Conservation (phyloP, 495 filamentous ascomycete genomes). For the Daldinia decipiens region DNA sequence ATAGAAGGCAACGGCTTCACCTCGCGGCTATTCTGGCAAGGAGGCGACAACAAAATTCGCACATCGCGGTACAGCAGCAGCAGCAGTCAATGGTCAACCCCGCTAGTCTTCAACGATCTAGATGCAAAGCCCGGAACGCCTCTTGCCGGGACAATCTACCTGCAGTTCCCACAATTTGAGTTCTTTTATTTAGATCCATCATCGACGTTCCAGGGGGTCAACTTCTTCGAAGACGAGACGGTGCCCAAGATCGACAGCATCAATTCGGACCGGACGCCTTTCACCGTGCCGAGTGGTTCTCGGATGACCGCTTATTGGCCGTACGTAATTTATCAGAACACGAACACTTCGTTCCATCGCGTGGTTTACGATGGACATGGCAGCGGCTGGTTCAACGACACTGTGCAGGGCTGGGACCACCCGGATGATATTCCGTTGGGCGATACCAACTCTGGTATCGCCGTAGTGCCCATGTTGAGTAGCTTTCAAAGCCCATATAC, state of each 20-base stretch:
- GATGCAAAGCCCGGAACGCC: conserved; percentile 33
- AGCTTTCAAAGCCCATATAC: conserved; percentile 18
- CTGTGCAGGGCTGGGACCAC: background rate
- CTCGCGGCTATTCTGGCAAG: conserved; percentile 40
- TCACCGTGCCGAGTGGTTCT: background rate
- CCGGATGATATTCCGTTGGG: conserved; percentile 14
- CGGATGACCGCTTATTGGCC: conserved; percentile 37
- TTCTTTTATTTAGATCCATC: conserved; percentile 27
- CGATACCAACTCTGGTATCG: conserved; percentile 21
- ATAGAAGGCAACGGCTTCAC: conserved; percentile 29
- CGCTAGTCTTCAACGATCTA: conserved; percentile 21
- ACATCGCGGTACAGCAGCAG: conserved; percentile 27
- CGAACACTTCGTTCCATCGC: conserved; percentile 21
- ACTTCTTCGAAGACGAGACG: conserved; percentile 36
- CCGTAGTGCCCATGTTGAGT: conserved; percentile 20
- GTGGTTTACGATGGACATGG: conserved; percentile 20
- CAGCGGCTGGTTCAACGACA: conserved; percentile 24
- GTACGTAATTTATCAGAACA: conserved; percentile 29
- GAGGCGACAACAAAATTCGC: conserved; percentile 35
- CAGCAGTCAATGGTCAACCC: conserved; percentile 13
- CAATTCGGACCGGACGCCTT: conserved; percentile 1
- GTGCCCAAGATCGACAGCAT: conserved; percentile 30
- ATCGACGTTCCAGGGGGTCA: conserved; percentile 28
- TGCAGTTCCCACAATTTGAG: conserved; percentile 26
- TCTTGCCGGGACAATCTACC: conserved; percentile 25